phyloP scores from a whole-genome alignment of 1,139 yeast species.

The Hyphopichia wangnamkhiaoensis region DNA sequence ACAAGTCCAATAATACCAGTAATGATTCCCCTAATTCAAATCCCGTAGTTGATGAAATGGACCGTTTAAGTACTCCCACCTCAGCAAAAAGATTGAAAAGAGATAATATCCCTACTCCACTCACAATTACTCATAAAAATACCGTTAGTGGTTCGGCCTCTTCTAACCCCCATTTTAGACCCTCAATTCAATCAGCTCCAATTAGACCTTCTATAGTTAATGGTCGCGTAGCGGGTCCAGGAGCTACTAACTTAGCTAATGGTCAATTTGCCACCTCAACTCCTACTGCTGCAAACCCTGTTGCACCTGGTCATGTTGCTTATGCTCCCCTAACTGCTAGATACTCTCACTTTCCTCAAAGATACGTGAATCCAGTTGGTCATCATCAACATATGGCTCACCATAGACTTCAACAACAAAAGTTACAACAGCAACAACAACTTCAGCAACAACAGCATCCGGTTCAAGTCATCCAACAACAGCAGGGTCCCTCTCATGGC shows the following conservation, averaged over 20 bases:
- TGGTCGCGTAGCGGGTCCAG: background rate
- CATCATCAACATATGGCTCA: background rate
- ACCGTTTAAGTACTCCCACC: conserved; percentile 22
- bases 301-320: no score
- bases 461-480: conserved; percentile 3
- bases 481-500: background rate
- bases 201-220: conserved; percentile 20
- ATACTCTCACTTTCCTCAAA: conserved; percentile 3
- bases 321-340: background rate
- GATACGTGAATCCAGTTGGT: background rate
- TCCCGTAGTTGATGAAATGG: conserved; percentile 15
- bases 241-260: no score
- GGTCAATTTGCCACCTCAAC: conserved; percentile 1
- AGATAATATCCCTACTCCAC: conserved; percentile 47
- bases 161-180: conserved; percentile 13
- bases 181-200: conserved; percentile 49
- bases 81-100: conserved; percentile 43
- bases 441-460: background rate
- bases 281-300: background rate
- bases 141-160: conserved; percentile 13
- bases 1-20: background rate
- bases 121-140: conserved; percentile 22
- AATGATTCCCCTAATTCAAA: background rate
- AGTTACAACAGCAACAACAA: conserved; percentile 6
- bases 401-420: conserved; percentile 3